Base-by-base conservation (phyloP, 768 basidiomycete genomes). In the Lenzites betulinus region DNA sequence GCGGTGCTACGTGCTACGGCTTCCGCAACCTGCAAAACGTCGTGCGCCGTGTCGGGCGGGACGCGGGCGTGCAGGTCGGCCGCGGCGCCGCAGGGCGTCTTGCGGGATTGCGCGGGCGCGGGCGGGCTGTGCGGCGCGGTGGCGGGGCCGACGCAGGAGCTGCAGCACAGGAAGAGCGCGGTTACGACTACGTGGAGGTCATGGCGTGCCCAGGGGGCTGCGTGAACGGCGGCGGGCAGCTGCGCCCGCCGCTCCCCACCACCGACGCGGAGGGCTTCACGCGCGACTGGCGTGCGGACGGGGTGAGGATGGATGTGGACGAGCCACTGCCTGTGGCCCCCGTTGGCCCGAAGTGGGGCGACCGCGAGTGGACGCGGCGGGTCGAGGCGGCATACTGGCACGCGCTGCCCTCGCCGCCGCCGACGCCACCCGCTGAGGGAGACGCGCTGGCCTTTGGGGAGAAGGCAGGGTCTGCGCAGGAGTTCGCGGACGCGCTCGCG, bases 171-270 rank as follows among this genome's bases (percentile, higher is more conserved):
- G 80, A 81, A 51, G 75, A 73, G 52, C 76, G 72, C 60, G 77
- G 80, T 43, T 93, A 93, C 71, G 93, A 96, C 76, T 97, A 94
- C 73, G 88, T 96, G 41, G 95, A 97, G 70, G 94, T 99, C 63
- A 98, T 99, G 97, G 97, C 97, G 35, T 99, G 97, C 77, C 97
- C 97, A 0, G 88, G 90, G 0, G 97, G 97, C 18, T 98, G 97
- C 73, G 93, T 97, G 42, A 98, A 98, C 71, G 97, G 97, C 8
- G 97, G 96, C 22, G 97, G 97, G 6, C 97, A 98, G 77, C 73
- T 89, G 26, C 71, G 70, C 43, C 69, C 70, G 30, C 30, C 30
- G 15, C 43, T 56, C 54, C 30, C 25, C 41, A 60, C 46, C 57
- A 51, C 58, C 50, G 82, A 93, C 68, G 84, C 76, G 54, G 92